Evolutionary conservation across 1,139 yeast species (phyloP).

Genomic region (Blastobotrys petasosporus): DNA sequence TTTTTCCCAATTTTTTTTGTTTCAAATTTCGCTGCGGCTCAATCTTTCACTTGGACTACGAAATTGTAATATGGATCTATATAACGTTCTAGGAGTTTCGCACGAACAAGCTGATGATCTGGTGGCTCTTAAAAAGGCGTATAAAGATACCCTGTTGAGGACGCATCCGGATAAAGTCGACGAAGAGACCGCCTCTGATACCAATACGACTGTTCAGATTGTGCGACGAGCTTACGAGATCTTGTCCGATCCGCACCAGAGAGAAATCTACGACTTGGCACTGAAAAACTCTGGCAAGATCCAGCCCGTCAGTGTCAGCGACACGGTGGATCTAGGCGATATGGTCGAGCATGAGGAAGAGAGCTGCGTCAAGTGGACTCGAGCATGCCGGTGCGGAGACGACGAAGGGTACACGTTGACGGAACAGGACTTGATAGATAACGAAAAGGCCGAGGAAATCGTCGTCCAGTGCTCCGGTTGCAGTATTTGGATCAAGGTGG

Average conservation of each 20-base stretch:
- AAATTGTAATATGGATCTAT: slow-evolving; percentile 29
- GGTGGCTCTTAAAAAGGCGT: slow-evolving; percentile 53
- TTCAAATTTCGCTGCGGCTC: background rate
- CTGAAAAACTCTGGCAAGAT: slow-evolving; percentile 32
- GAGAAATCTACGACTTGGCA: slow-evolving; percentile 46
- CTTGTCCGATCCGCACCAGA: slow-evolving; percentile 38
- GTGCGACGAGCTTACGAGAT: slow-evolving; percentile 58
- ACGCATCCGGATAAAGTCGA: slow-evolving; percentile 74
- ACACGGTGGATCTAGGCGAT: slow-evolving; percentile 57
- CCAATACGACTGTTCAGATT: slow-evolving; percentile 32
- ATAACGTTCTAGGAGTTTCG: slow-evolving; percentile 45
- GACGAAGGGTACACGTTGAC: slow-evolving; percentile 49
- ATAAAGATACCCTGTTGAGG: slow-evolving; percentile 49
- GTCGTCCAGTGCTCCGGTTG: slow-evolving; percentile 76
- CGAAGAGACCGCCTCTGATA: slow-evolving; percentile 18
- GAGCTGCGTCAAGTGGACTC: slow-evolving; percentile 38
- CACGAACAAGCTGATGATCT: slow-evolving; percentile 32
- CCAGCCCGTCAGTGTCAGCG: slow-evolving; percentile 41
- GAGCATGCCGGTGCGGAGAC: slow-evolving; percentile 64
- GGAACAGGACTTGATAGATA: slow-evolving; percentile 56
- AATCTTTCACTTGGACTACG: too few species aligned
- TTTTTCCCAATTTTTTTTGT: slow-evolving; percentile 3
- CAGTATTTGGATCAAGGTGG: slow-evolving; percentile 76
- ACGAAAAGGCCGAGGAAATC: slow-evolving; percentile 52
- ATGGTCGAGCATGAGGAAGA: slow-evolving; percentile 30